phyloP scores from a whole-genome alignment of 192 early-diverging fungal species.

The Glomus cerebriforme region DNA sequence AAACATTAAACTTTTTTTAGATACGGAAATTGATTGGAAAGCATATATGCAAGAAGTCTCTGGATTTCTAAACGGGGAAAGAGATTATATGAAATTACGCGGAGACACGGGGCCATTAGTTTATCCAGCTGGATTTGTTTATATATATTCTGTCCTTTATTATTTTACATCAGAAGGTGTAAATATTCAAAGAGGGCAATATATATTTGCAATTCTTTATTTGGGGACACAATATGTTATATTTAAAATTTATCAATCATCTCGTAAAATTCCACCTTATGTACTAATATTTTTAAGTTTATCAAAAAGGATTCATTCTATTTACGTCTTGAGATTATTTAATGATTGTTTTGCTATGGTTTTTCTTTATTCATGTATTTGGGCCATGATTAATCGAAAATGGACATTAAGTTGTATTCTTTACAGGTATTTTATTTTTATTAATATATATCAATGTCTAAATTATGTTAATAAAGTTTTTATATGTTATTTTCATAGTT shows the following conservation, averaged over 20 bases:
- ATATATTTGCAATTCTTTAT: slow-evolving; percentile 80
- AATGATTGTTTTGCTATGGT: slow-evolving; percentile 93
- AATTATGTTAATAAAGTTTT: slow-evolving; percentile 5
- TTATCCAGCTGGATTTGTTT: slow-evolving; percentile 94
- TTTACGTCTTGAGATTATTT: slow-evolving; percentile 88
- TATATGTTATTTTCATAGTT: slow-evolving; percentile 48
- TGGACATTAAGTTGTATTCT: slow-evolving; percentile 57
- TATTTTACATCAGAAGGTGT: slow-evolving; percentile 68
- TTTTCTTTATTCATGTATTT: slow-evolving; percentile 68
- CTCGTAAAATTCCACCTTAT: slow-evolving; percentile 67
- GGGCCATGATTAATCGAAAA: slow-evolving; percentile 58
- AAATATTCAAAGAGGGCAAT: slow-evolving; percentile 76
- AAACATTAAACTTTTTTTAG: slow-evolving; percentile 34
- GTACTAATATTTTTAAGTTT: slow-evolving; percentile 64
- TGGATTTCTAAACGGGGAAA: slow-evolving; percentile 78
- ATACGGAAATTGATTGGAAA: slow-evolving; percentile 97
- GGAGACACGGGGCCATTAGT: slow-evolving; percentile 96
- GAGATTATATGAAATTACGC: slow-evolving; percentile 74
- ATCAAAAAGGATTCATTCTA: slow-evolving; percentile 91
- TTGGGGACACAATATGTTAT: slow-evolving; percentile 67
- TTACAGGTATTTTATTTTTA: slow-evolving; percentile 60
- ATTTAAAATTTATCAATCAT: slow-evolving; percentile 66
- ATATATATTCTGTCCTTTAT: slow-evolving; percentile 75
- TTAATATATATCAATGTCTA: not conserved
- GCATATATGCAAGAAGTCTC: slow-evolving; percentile 95